Percentiles rank a stretch among this genome's conserved stretches.
Evolutionary conservation across 495 filamentous ascomycete species (phyloP).

Genomic region (Amniculicola lignicola): DNA sequence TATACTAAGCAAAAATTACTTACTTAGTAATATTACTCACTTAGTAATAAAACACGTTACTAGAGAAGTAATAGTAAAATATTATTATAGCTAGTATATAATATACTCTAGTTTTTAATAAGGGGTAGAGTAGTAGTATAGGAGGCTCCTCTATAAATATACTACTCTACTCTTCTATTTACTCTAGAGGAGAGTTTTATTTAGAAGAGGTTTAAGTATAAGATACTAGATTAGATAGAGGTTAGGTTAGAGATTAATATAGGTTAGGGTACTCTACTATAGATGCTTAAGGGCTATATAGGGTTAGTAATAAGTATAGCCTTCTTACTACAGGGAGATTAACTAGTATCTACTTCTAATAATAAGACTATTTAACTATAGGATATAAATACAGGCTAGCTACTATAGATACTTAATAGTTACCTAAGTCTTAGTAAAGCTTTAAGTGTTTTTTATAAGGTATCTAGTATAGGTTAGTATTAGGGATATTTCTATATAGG

Average conservation of each 20-base stretch:
- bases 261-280: slow-evolving; percentile 8
- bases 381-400: slow-evolving; percentile 9
- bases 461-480: neutral
- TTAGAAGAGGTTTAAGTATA: slow-evolving; percentile 13
- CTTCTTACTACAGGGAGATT: slow-evolving; percentile 10
- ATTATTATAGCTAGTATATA: slow-evolving; percentile 34
- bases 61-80: neutral
- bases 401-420: slow-evolving; percentile 13
- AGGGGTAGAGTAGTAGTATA: slow-evolving; percentile 32
- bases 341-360: slow-evolving; percentile 5
- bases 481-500: too few relatives aligned
- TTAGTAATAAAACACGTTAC: too few relatives aligned
- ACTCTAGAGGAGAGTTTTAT: slow-evolving; percentile 37
- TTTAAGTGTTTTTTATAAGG: neutral
- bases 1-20: too few relatives aligned
- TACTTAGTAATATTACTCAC: too few relatives aligned
- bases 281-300: slow-evolving; percentile 6
- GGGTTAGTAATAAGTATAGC: neutral
- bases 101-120: slow-evolving; percentile 42
- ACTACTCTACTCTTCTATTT: slow-evolving; percentile 41
- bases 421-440: neutral
- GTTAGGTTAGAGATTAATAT: slow-evolving; percentile 3
- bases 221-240: slow-evolving; percentile 12
- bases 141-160: slow-evolving; percentile 38
- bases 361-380: neutral